phyloP scores from a whole-genome alignment of 306 rosid species.

The Rosa lucieae region DNA sequence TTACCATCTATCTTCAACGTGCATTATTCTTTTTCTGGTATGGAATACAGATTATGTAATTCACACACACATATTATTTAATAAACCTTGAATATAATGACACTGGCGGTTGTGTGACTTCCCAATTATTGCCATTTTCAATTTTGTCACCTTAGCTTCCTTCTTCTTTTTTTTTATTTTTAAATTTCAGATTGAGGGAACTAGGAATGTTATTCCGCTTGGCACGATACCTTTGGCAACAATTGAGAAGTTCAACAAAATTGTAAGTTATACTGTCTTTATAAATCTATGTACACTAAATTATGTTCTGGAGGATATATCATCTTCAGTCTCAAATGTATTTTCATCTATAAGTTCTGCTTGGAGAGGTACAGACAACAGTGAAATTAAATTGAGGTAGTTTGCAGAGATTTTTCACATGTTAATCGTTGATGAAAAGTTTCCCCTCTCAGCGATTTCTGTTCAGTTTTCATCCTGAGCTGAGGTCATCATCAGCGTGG shows the following conservation, averaged over 20 bases:
- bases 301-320: background rate
- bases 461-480: too few relatives aligned
- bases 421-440: background rate
- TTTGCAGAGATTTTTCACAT: conserved; percentile 4
- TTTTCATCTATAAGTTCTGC: background rate
- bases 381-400: background rate
- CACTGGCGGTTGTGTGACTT: background rate
- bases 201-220: conserved; percentile 68
- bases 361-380: background rate
- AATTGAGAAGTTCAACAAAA: conserved; percentile 83
- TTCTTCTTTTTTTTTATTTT: conserved; percentile 6
- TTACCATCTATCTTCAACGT: background rate
- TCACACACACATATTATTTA: background rate
- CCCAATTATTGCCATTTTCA: background rate
- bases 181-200: conserved; percentile 78
- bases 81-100: background rate
- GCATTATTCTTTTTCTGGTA: background rate
- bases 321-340: background rate
- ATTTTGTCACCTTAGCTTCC: background rate
- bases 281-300: background rate
- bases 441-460: background rate
- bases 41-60: background rate
- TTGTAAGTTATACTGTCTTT: conserved; percentile 49
- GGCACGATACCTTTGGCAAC: conserved; percentile 91
- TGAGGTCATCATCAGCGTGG: too few relatives aligned